A percentile compares a stretch with the other conserved stretches of the same genome.
Conservation (phyloP, 345 rosid species). For the Iberis pinnata region DNA sequence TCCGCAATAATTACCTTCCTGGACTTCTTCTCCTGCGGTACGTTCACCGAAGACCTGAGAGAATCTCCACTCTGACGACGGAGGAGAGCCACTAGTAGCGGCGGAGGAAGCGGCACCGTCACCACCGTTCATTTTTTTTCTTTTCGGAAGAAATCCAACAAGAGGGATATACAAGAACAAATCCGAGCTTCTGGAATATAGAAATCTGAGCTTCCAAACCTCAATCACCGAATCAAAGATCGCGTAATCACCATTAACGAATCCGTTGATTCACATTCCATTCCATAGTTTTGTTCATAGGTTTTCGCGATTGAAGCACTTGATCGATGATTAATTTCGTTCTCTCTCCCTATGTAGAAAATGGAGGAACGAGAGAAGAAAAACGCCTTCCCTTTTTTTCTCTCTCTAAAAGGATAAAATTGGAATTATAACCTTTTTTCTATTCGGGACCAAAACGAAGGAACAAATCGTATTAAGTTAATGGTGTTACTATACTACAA, state of each 20-base stretch:
- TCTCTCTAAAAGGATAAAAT: slow-evolving; percentile 34
- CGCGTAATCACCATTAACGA: slow-evolving; percentile 27
- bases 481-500: slow-evolving; percentile 22
- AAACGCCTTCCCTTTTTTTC: slow-evolving; percentile 28
- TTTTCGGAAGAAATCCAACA: slow-evolving; percentile 25
- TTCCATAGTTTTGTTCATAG: slow-evolving; percentile 21
- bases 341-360: slow-evolving; percentile 23
- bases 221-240: slow-evolving; percentile 36
- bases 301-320: slow-evolving; percentile 21
- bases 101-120: slow-evolving; percentile 40
- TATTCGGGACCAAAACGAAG: slow-evolving; percentile 27
- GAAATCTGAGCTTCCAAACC: slow-evolving; percentile 33
- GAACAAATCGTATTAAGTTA: slow-evolving; percentile 30
- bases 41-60: slow-evolving; percentile 95
- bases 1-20: slow-evolving; percentile 46
- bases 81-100: slow-evolving; percentile 36
- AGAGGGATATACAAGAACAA: slow-evolving; percentile 4
- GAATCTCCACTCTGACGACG: slow-evolving; percentile 75
- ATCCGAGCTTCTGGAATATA: slow-evolving; percentile 15
- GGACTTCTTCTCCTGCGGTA: slow-evolving; percentile 84
- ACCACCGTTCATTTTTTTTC: slow-evolving; percentile 57
- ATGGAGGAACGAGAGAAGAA: slow-evolving; percentile 30
- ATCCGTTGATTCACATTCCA: slow-evolving; percentile 33
- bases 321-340: slow-evolving; percentile 29
- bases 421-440: slow-evolving; percentile 14